phyloP scores from a whole-genome alignment of 2,329 filamentous ascomycete species.

The Colletotrichum kahawae region DNA sequence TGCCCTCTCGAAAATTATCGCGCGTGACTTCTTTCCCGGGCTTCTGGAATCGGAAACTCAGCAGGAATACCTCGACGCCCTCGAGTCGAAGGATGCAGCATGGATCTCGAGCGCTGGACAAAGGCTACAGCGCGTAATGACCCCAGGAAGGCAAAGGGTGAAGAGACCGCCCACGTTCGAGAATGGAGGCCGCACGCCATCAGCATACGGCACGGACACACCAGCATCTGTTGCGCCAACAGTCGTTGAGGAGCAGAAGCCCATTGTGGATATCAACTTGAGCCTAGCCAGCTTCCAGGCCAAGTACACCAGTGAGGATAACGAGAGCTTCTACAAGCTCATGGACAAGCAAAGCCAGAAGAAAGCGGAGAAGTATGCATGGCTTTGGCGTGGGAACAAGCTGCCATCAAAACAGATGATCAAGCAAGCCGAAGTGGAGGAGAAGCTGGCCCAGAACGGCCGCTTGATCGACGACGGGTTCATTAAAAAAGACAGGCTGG shows the following conservation, averaged over 20 bases:
- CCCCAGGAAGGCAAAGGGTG: conserved; percentile 62
- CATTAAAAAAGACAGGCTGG: conserved; percentile 58
- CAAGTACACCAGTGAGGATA: conserved; percentile 96
- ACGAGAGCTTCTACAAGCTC: conserved; percentile 93
- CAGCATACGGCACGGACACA: conserved; percentile 74
- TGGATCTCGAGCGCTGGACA: conserved; percentile 87
- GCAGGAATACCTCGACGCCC: conserved; percentile 88
- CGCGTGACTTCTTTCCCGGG: conserved; percentile 95
- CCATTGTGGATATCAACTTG: conserved; percentile 74
- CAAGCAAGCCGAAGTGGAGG: conserved; percentile 67
- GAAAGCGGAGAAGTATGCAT: conserved; percentile 81
- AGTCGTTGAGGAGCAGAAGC: conserved; percentile 40
- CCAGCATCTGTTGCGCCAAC: conserved; percentile 62
- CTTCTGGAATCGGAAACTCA: conserved; percentile 85
- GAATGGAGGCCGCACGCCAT: conserved; percentile 61
- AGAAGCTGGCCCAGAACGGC: conserved; percentile 51
- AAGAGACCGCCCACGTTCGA: conserved; percentile 31
- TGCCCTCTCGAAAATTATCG: conserved; percentile 90
- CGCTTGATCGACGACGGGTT: conserved; percentile 61
- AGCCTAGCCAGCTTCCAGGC: conserved; percentile 86
- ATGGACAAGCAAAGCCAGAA: conserved; percentile 91
- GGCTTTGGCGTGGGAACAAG: conserved; percentile 90
- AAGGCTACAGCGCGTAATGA: conserved; percentile 79
- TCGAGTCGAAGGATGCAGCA: conserved; percentile 81
- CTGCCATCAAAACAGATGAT: conserved; percentile 81